Conservation (phyloP, 2,329 filamentous ascomycete species). For the Talaromyces piceae region DNA sequence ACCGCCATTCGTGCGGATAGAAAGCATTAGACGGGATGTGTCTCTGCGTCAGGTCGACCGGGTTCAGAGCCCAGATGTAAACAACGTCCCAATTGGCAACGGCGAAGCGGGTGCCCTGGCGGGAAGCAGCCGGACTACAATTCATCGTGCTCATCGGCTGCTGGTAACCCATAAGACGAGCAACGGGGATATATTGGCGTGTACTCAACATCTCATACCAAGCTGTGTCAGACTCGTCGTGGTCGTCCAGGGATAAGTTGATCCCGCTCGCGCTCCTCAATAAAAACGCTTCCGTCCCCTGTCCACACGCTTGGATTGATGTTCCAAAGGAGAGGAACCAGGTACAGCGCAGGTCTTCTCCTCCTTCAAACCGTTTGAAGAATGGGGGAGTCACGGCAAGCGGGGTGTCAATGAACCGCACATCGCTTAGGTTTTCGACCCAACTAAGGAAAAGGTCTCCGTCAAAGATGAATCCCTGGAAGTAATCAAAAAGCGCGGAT, state of each 20-base stretch:
- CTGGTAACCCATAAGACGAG: slow-evolving; percentile 29
- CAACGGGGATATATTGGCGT: slow-evolving; percentile 26
- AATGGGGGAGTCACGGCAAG: slow-evolving; percentile 36
- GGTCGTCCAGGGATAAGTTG: no score
- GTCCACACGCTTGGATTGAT: slow-evolving; percentile 25
- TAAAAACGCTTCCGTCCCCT: slow-evolving; percentile 32
- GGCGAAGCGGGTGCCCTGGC: slow-evolving; percentile 31
- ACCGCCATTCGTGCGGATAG: slow-evolving; percentile 25
- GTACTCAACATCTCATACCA: slow-evolving; percentile 14
- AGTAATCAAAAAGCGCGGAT: slow-evolving; percentile 28
- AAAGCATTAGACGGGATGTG: slow-evolving; percentile 13
- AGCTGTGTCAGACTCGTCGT: slow-evolving; percentile 23
- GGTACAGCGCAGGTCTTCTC: slow-evolving; percentile 25
- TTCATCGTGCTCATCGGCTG: slow-evolving; percentile 27
- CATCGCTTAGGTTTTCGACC: not conserved
- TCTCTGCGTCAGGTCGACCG: slow-evolving; percentile 27
- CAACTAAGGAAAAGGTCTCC: not conserved
- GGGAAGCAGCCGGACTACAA: slow-evolving; percentile 31
- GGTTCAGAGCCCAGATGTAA: slow-evolving; percentile 35
- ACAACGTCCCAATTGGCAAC: slow-evolving; percentile 36
- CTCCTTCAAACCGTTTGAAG: slow-evolving; percentile 26
- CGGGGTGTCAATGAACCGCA: slow-evolving; percentile 13
- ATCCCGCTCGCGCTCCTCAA: no score
- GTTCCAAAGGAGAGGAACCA: slow-evolving; percentile 35
- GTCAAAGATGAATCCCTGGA: slow-evolving; percentile 19